Base-by-base conservation (phyloP, 768 basidiomycete species). In the Tulasnella calospora region DNA sequence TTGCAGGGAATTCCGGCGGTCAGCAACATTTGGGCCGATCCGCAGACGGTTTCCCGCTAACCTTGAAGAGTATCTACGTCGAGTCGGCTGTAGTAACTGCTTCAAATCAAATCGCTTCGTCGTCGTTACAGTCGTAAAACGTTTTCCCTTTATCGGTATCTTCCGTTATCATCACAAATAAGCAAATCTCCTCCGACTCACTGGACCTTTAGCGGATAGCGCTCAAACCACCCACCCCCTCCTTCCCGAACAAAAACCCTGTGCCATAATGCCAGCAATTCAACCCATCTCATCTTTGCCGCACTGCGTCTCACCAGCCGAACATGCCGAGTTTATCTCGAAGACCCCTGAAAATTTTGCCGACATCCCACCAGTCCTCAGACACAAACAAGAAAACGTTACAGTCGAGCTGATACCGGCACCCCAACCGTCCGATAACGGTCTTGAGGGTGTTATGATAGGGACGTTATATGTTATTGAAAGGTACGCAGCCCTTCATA, bases 281-380 rank as follows among this genome's bases (percentile, higher is more conserved):
- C 81, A 83, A 35, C 75, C 87, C 80, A 86, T 89, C 81, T 81
- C 83, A 40, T 33, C 84, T 15, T 74, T 88, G 2, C 90, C 90
- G 0, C 80, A 80, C 3, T 88, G 85, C 69, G 85, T 90, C 51
- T 86, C 90, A 1, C 84, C 86, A 12, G 93, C 94, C 73, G 91
- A 95, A 81, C 92, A 95, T 85, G 85, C 86, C 40, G 83, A 84
- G 3, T 82, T 95, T 44, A 87, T 92, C 8, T 89, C 88, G n/a
- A 91, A 92, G 0, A 98, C 97, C 0, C 97, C 97, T 0, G 82
- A 87, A 0, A 94, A 94, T 0, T 98, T 98, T 85, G 86, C 84
- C 79, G 91, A 93, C 81, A 96, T 99, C 78, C 94, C 92, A 1
- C 91, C 96, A 0, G 87, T 96, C 77, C 86, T 97, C 75, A 88